Evolutionary conservation across 2,329 filamentous ascomycete genomes (phyloP), one percentile per base, ranked within the genome.

Genomic region (Zasmidium angulare): DNA sequence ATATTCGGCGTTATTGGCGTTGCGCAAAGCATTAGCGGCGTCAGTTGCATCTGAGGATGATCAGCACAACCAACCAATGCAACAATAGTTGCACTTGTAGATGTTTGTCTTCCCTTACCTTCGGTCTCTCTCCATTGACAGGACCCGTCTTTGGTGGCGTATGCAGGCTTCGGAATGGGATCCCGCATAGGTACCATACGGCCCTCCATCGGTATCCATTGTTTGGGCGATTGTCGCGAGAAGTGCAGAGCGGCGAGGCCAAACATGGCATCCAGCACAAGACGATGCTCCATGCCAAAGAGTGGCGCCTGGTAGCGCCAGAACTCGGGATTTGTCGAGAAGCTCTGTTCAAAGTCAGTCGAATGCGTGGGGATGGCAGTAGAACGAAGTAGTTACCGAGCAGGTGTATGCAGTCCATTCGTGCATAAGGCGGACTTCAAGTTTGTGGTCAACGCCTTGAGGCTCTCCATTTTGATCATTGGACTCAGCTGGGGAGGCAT

Each of bases 401-500:
- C 56, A 66, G 11, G 63, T 64, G 24, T 66, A 63, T 3, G 65
- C 59, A 17, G 65, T 69, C 68, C 68, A 70, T 43, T 68, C 55
- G 47, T 69, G 67, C 64, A 69, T 70, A 22, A 70, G 62, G 12
- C 58, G 61, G 12, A 68, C 55, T 54, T 70, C 68, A 10, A 69
- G 61, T 17, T 53, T 48, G 1, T 58, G 61, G 51, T 67, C 62
- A 11, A 59, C 20, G 2, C 31, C 31, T 23, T 59, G 47, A 14
- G 36, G 19, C n/a, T 24, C 54, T 1, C 50, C 40, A 11, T 26
- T 26, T 17, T 49, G 49, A n/a, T 14, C 43, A n/a, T 51, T 46
- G 20, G 29, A 22, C 22, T 54, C 46, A n/a, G 22, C 20, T 29
- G 53, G 51, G 23, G 50, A 36, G n/a, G 53, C 22, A 10, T 9